Evolutionary conservation across 2,329 filamentous ascomycete species (phyloP).

Genomic region (Aspergillus aculeatinus): DNA sequence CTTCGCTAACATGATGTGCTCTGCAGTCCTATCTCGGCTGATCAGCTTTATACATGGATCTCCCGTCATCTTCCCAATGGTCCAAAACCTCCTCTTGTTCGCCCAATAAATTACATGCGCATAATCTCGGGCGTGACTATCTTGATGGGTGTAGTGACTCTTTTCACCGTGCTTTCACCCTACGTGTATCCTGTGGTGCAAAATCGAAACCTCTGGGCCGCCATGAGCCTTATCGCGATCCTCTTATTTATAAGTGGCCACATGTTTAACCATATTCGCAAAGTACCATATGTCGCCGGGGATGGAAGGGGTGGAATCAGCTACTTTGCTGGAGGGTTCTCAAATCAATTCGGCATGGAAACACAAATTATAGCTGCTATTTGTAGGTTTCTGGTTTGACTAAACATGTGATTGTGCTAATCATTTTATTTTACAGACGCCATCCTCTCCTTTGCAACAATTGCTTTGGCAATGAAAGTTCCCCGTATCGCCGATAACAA

Average conservation of each 20-base stretch:
- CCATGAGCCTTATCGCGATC: conserved; percentile 81
- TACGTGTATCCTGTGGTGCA: conserved; percentile 79
- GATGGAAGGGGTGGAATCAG: conserved; percentile 81
- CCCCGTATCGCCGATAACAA: conserved; percentile 79
- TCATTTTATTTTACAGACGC: conserved; percentile 56
- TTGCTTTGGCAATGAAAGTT: conserved; percentile 86
- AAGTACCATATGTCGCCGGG: conserved; percentile 85
- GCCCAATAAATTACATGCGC: conserved; percentile 83
- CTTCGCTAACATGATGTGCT: background rate
- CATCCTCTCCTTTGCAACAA: conserved; percentile 82
- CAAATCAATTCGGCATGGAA: conserved; percentile 90
- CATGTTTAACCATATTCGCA: conserved; percentile 99
- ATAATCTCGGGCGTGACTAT: conserved; percentile 67
- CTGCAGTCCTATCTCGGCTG: conserved; percentile 68
- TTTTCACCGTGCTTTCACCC: conserved; percentile 69
- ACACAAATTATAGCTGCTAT: conserved; percentile 92
- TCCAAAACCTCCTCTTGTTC: conserved; percentile 72
- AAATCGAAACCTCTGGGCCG: conserved; percentile 92
- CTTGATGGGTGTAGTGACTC: conserved; percentile 68
- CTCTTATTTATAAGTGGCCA: conserved; percentile 93
- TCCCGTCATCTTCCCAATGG: conserved; percentile 73
- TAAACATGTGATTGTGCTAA: conserved; percentile 17
- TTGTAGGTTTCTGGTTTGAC: conserved; percentile 62
- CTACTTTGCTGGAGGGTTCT: conserved; percentile 90
- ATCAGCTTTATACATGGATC: conserved; percentile 77